phyloP scores from a whole-genome alignment of 2,329 filamentous ascomycete species.

The Byssochlamys sp. region DNA sequence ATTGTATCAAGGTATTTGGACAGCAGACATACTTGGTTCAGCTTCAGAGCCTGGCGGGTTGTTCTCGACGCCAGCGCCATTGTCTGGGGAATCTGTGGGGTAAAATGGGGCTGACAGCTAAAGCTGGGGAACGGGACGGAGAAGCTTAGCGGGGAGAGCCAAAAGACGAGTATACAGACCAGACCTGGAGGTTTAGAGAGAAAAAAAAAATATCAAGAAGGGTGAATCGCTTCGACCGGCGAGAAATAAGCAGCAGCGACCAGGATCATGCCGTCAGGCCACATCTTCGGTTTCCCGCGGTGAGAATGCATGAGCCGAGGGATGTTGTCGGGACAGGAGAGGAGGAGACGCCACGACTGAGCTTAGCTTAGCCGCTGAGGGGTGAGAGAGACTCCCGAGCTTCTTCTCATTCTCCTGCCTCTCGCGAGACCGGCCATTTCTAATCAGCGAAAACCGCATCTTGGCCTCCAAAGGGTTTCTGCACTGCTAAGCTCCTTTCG shows the following conservation, averaged over 20 bases:
- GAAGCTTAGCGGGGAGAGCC: not conserved
- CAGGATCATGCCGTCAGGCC: not conserved
- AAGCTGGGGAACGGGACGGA: not conserved
- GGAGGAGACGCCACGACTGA: not conserved
- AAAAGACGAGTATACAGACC: not conserved
- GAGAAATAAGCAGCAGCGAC: not conserved
- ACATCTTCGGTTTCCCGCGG: not conserved
- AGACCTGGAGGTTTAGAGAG: not conserved
- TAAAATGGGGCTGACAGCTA: conserved; percentile 1
- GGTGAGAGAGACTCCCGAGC: not conserved
- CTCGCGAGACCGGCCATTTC: not conserved
- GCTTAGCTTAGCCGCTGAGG: not conserved
- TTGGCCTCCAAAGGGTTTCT: not conserved
- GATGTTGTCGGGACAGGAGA: not conserved
- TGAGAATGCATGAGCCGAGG: not conserved
- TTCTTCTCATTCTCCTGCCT: not conserved
- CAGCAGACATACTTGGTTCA: conserved; percentile 24
- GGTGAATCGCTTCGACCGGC: not conserved
- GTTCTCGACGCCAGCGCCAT: conserved; percentile 29
- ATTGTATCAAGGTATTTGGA: not conserved
- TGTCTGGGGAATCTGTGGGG: conserved; percentile 4
- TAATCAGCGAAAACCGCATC: not conserved
- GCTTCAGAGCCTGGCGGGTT: conserved; percentile 27
- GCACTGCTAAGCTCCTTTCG: not conserved
- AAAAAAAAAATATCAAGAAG: not conserved